Base-by-base conservation (phyloP, 768 basidiomycete species). In the Podaxis sp. region DNA sequence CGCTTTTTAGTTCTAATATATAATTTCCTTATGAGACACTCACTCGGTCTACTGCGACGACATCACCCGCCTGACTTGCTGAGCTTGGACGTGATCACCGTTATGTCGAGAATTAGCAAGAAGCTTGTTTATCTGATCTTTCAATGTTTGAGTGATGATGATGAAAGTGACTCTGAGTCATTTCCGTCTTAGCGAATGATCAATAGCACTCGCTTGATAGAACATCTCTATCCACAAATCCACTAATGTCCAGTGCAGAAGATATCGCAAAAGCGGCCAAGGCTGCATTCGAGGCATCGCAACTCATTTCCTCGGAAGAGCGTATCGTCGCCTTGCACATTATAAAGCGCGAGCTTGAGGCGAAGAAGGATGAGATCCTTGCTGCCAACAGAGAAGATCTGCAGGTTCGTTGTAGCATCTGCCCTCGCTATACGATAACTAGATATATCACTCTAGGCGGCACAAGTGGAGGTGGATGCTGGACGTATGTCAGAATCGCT, bases 401-500 rank as follows among this genome's bases (percentile, higher is more conserved):
- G 70, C 75, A 86, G 77, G 92, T 92, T 67, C 63, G 76, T 38
- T 25, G 4, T 37, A 4, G 0, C 18, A 13, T 38, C 25, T 18
- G n/a, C 11, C 16, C 1, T 14, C 18, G 10, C 0, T 14, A 5
- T 6, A 14, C 21, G 38, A 32, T 21, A 3, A 5, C 14, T 5
- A 9, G 21, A 7, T 16, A 7, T 21, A 10, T 38, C n/a, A 44
- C 13, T 42, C 6, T 69, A 94, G 87, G 88, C 89, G 50, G 94
- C 94, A 2, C 80, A 85, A 70, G 73, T 70, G 9, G 90, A 94
- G 61, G 93, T 95, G 2, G 85, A 86, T 40, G 83, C 89, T 0
- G 95, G 95, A 0, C 85, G 85, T 13, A 92, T 99, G 80, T 90
- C 94, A 0, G 77, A 79, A 2, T 84, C 95, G 5, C 75, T 98